These are phyloP conservation scores for Metschnikowia shivogae DNA, from an alignment of 805 yeast species.

Conservation along the genomic window DNA sequence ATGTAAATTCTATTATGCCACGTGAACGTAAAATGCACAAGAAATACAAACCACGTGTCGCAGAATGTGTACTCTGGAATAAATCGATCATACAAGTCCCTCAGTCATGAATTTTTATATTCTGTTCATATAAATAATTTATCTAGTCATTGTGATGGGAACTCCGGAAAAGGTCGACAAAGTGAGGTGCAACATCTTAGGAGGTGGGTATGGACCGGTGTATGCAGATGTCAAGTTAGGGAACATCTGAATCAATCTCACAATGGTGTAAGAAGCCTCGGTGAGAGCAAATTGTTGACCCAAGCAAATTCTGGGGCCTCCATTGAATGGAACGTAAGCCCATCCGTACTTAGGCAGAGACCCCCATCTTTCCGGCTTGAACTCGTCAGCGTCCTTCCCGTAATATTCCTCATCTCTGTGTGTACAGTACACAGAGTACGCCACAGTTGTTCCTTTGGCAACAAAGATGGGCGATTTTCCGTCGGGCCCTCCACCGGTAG, in stretches of 20 bases:
- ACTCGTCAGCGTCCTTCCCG: slow-evolving; percentile 32
- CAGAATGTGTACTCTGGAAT: background rate
- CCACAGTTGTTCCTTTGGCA: slow-evolving; percentile 19
- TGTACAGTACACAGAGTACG: slow-evolving; percentile 13
- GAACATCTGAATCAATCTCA: slow-evolving; percentile 32
- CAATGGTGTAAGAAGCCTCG: slow-evolving; percentile 44
- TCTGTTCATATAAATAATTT: background rate
- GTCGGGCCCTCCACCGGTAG: slow-evolving; percentile 27
- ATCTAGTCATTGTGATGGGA: slow-evolving; percentile 12
- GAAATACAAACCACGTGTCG: too few species aligned
- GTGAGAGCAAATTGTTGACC: slow-evolving; percentile 56
- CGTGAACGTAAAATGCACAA: too few species aligned
- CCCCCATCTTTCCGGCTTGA: slow-evolving; percentile 40
- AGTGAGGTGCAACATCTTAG: slow-evolving; percentile 22
- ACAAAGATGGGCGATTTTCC: slow-evolving; percentile 17
- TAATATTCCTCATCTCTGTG: slow-evolving; percentile 24
- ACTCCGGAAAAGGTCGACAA: slow-evolving; percentile 24
- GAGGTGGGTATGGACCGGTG: slow-evolving; percentile 15
- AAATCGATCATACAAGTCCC: background rate
- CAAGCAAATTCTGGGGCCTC: slow-evolving; percentile 53
- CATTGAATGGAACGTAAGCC: slow-evolving; percentile 51
- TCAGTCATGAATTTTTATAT: background rate
- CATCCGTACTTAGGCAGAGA: slow-evolving; percentile 34
- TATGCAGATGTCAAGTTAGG: slow-evolving; percentile 21
- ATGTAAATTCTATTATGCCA: too few species aligned